Evolutionary conservation across 2,329 filamentous ascomycete species (phyloP).

Genomic region (Fusarium sp.): DNA sequence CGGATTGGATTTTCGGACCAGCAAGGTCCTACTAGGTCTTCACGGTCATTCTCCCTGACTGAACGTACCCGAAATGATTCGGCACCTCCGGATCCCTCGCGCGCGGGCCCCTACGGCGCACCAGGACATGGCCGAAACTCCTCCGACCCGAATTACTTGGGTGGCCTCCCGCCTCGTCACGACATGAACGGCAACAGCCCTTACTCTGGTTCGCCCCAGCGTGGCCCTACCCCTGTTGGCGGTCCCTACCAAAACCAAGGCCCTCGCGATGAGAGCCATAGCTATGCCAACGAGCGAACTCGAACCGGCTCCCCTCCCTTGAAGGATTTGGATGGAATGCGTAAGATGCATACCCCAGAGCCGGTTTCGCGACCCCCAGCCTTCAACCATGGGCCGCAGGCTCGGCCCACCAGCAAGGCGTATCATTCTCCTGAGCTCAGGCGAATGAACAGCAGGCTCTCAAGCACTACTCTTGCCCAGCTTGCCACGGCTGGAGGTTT

Average conservation of each 20-base stretch:
- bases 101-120: constrained; percentile 53
- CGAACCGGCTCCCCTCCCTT: constrained; percentile 57
- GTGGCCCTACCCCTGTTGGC: constrained; percentile 56
- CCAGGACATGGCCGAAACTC: constrained; percentile 62
- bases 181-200: constrained; percentile 46
- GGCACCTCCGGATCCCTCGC: constrained; percentile 62
- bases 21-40: constrained; percentile 64
- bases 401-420: constrained; percentile 77
- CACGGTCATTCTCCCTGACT: constrained; percentile 66
- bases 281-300: constrained; percentile 71
- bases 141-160: constrained; percentile 61
- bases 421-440: constrained; percentile 84
- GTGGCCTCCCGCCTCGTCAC: constrained; percentile 46
- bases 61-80: constrained; percentile 66
- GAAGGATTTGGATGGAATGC: constrained; percentile 69
- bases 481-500: constrained; percentile 79
- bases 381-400: constrained; percentile 82
- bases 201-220: constrained; percentile 53
- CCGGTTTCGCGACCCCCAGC: constrained; percentile 85
- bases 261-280: constrained; percentile 67
- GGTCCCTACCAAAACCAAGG: constrained; percentile 62
- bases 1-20: constrained; percentile 73
- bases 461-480: constrained; percentile 84
- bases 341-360: constrained; percentile 76
- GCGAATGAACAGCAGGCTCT: constrained; percentile 87